Evolutionary conservation across 2,329 filamentous ascomycete species (phyloP).

Genomic region (Xylariaceae sp.): DNA sequence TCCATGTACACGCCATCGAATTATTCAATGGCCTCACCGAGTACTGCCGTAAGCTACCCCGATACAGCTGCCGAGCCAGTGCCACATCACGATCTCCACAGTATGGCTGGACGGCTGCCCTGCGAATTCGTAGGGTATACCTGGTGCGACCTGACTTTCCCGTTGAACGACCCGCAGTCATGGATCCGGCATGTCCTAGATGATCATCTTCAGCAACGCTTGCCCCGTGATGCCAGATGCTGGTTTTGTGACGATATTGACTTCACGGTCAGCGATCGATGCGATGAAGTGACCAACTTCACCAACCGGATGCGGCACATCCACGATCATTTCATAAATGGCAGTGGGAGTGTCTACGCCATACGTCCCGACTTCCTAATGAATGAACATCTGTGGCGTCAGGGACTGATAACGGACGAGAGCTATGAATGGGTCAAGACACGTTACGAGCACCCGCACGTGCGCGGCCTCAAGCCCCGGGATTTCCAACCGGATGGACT

Average conservation of each 20-base stretch:
- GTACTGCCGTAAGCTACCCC: not conserved
- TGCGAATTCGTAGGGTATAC: conserved; percentile 41
- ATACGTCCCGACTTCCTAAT: conserved; percentile 89
- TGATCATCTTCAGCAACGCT: conserved; percentile 32
- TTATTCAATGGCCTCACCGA: not conserved
- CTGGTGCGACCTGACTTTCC: conserved; percentile 36
- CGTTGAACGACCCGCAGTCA: conserved; percentile 29
- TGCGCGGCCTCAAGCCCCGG: no score
- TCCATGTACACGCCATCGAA: not conserved
- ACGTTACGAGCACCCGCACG: no score
- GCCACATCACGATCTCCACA: not conserved
- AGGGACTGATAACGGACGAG: conserved; percentile 14
- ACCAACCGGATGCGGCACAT: conserved; percentile 45
- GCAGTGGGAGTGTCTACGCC: conserved; percentile 19
- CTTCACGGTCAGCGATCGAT: no score
- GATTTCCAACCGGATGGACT: no score
- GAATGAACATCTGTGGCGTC: conserved; percentile 58
- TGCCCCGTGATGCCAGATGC: conserved; percentile 38
- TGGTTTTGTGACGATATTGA: conserved; percentile 43
- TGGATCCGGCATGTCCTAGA: conserved; percentile 44
- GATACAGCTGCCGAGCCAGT: not conserved
- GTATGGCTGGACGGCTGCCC: conserved; percentile 25
- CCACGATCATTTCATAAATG: conserved; percentile 36
- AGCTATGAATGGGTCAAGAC: no score
- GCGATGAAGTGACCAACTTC: no score